These are phyloP conservation scores for Fusarium anguioides DNA, from an alignment of 2,329 filamentous ascomycete species.

Conservation along the genomic window DNA sequence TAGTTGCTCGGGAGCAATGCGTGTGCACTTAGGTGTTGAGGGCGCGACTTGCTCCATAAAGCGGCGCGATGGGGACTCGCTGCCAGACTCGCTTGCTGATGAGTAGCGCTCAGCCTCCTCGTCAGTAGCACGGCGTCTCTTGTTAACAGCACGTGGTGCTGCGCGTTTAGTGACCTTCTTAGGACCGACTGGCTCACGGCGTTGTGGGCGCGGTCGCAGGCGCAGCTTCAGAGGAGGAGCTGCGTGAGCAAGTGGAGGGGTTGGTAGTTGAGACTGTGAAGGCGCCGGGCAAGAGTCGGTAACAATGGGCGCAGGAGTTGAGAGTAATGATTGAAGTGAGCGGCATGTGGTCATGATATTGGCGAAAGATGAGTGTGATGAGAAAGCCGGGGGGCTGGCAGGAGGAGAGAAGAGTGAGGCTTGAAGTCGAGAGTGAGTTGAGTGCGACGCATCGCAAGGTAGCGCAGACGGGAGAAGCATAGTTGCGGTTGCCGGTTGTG, in stretches of 20 bases:
- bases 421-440: slow-evolving; percentile 57
- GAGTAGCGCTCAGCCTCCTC: slow-evolving; percentile 59
- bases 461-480: slow-evolving; percentile 72
- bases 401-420: slow-evolving; percentile 69
- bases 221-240: slow-evolving; percentile 65
- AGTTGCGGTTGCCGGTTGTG: slow-evolving; percentile 35
- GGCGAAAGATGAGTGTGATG: slow-evolving; percentile 59
- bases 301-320: slow-evolving; percentile 49
- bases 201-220: slow-evolving; percentile 59
- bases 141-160: slow-evolving; percentile 61
- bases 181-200: slow-evolving; percentile 48
- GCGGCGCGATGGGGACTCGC: slow-evolving; percentile 35
- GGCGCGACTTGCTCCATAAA: slow-evolving; percentile 49
- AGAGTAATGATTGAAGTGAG: slow-evolving; percentile 69
- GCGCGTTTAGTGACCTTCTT: slow-evolving; percentile 65
- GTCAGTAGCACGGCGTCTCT: slow-evolving; percentile 61
- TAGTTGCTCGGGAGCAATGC: slow-evolving; percentile 69
- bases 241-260: slow-evolving; percentile 66
- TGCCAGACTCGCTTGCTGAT: slow-evolving; percentile 53
- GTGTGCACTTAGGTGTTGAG: slow-evolving; percentile 69
- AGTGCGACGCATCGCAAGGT: slow-evolving; percentile 66
- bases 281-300: slow-evolving; percentile 51
- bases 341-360: slow-evolving; percentile 70
- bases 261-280: slow-evolving; percentile 58
- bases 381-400: slow-evolving; percentile 63